Evolutionary conservation across 2,329 filamentous ascomycete genomes (phyloP), one percentile per base, ranked within the genome.

Genomic region (Neonectria punicea): DNA sequence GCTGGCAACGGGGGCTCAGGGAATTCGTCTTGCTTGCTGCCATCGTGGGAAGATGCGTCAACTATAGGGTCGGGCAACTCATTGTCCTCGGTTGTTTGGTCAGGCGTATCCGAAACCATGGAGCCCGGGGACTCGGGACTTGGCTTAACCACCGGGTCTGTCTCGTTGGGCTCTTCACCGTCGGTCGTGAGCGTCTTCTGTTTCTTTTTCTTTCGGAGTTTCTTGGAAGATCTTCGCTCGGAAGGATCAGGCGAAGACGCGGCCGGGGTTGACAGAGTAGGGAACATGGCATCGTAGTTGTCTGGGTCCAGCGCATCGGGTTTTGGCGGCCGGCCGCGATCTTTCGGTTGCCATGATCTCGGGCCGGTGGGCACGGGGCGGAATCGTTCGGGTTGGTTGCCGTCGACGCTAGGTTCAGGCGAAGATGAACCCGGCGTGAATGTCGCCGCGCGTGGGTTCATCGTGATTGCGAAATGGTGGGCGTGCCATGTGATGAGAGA

Each of bases 391-490:
- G 4, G 9, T 9, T 28, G 13, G 10, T 18, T 11, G 13, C 20
- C 34, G n/a, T 25, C 16, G n/a, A 44, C 2, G 9, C 36, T 25
- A 10, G 58, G 49, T 18, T 55, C 43, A 13, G 53, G 54, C 2
- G 22, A 49, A 4, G 44, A 58, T 32, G 34, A 30, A 16, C 47
- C 47, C 30, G 76, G 75, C 18, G 69, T 65, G 53, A 77, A 77
- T 18, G 69, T 65, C n/a, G 66, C 63, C 8, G 75, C 75, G 18
- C 66, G 68, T 4, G 75, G 75, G 65, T 77, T 77, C 75, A 77
- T 77, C 13, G 25, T 62, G 8, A 11, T 25, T 14, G 28, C 8
- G 28, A 34, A n/a, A 20, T 3, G n/a, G 14, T 11, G 13, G 14
- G 18, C 39, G 18, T 16, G 44, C 46, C 62, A 65, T 65, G 8